Conservation (phyloP, 2,329 filamentous ascomycete genomes). For the Trichophyton rubrum region DNA sequence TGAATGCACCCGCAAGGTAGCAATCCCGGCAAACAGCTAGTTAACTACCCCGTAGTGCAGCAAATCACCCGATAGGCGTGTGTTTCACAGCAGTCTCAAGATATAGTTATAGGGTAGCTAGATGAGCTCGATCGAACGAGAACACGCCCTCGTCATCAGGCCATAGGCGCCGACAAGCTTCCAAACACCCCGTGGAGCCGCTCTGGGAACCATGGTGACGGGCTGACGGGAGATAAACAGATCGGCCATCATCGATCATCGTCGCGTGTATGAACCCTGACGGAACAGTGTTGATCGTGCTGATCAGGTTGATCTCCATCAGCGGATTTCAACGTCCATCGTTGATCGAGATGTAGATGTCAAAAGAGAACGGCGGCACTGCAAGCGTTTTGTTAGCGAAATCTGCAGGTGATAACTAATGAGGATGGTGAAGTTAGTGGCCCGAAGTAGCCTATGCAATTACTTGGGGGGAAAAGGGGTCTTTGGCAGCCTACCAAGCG, state of each 20-base stretch:
- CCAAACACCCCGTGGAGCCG: neutral
- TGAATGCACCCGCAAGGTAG: neutral
- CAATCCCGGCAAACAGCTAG: neutral
- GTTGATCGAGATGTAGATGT: neutral
- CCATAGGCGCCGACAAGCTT: neutral
- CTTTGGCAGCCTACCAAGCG: neutral
- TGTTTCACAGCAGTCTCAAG: neutral
- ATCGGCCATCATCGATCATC: neutral
- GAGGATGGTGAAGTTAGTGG: neutral
- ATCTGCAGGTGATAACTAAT: neutral
- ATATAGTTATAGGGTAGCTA: neutral
- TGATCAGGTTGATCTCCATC: slow-evolving; percentile 1
- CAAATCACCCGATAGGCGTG: no score
- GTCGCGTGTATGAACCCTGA: neutral
- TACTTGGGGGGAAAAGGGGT: neutral
- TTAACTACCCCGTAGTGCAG: neutral
- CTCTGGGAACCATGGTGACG: neutral
- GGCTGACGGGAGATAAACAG: neutral
- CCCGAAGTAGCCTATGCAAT: neutral
- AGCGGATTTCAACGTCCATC: neutral
- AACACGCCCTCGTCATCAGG: neutral
- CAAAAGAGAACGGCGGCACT: neutral
- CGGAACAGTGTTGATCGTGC: neutral
- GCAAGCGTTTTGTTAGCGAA: neutral
- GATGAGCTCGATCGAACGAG: neutral